Evolutionary conservation across 2,329 filamentous ascomycete species (phyloP), one percentile per base, ranked within the genome.

Genomic region (Penicillium sp.): DNA sequence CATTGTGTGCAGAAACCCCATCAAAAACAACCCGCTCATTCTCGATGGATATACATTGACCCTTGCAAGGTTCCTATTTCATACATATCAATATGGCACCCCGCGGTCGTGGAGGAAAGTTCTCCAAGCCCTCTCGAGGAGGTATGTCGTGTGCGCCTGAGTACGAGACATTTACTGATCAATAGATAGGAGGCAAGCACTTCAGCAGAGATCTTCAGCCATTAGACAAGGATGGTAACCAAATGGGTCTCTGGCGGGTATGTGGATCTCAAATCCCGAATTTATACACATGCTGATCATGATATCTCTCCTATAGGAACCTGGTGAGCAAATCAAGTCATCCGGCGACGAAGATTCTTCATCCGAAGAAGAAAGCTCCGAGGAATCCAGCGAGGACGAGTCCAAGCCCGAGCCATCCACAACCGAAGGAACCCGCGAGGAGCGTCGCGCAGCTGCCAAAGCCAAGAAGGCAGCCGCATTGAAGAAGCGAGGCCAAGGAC

Each of bases 121-220:
- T 93, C 76, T 89, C 86, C 80, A 97, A 97, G 81, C 91, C 88
- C 65, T 91, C 90, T 66, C 84, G 93, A 77, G 93, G 93, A 82
- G 92, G 93, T 93, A 78, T 58, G 61, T 63, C 50, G 56, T 66
- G 83, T 62, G 58, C 53, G 44, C 41, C 19, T 42, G 17, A 28
- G 45, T 28, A 35, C 19, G 5, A 40, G 22, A 33, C 37, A 41
- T 2, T 11, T 12, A 22, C 61, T 61, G 17, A 63, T 45, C 22
- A 33, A 26, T 31, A 22, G 41, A 52, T 62, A 96, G 92, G 92
- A 60, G 94, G 94, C 70, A 96, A 97, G 78, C 88, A 96, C 71
- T 99, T 95, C 79, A 97, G 92, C 64, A 88, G 91, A 63, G 88
- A 97, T 73, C 86, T 97, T 44, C 87, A 90, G 74, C 92, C 92